Evolutionary conservation across 2,329 filamentous ascomycete species (phyloP).

Genomic region (Cercospora nicotianae): DNA sequence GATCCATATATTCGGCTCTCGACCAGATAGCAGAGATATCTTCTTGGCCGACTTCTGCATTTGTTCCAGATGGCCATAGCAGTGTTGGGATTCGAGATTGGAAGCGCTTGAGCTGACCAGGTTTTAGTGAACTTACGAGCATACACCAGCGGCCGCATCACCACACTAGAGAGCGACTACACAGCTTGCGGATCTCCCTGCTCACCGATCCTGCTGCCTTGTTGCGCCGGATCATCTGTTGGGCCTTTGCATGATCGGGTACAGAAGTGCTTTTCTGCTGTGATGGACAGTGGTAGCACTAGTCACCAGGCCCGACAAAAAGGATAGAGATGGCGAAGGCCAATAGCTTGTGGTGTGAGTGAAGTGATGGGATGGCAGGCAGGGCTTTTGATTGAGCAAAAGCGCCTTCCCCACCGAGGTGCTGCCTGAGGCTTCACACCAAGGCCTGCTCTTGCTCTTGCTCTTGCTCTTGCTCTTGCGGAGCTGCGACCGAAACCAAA

Average conservation of each 20-base stretch:
- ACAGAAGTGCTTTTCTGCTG: not conserved
- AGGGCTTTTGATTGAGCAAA: not conserved
- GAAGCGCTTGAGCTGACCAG: not conserved
- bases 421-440: not conserved
- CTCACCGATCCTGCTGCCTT: not conserved
- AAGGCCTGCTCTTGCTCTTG: not conserved
- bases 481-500: not conserved
- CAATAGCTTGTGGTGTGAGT: not conserved
- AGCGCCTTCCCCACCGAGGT: not conserved
- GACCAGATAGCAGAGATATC: not conserved
- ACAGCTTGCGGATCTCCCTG: not conserved
- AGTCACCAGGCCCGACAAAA: not conserved
- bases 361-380: not conserved
- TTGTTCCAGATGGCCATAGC: not conserved
- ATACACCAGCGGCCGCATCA: not conserved
- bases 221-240: not conserved
- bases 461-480: too few species aligned
- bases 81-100: not conserved
- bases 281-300: not conserved
- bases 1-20: not conserved
- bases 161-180: not conserved
- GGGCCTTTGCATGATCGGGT: not conserved
- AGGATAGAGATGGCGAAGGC: not conserved
- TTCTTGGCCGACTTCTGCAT: not conserved
- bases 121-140: not conserved